These are phyloP conservation scores for Chrysoporthe cubensis DNA, from an alignment of 2,329 filamentous ascomycete species.

Conservation along the genomic window DNA sequence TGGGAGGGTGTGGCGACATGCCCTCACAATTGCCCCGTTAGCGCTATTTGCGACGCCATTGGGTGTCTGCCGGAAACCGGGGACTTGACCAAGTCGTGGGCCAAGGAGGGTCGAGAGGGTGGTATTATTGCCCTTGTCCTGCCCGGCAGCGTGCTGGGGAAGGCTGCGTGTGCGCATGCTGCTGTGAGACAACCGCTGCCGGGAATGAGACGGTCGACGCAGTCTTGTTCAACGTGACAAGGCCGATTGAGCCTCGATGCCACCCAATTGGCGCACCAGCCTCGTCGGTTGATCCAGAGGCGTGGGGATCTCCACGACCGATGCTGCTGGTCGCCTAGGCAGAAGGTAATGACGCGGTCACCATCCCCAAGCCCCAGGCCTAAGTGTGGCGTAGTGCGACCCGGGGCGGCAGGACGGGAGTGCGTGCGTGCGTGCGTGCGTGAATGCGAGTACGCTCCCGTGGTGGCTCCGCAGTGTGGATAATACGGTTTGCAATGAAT, in stretches of 20 bases:
- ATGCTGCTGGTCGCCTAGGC: conserved; percentile 16
- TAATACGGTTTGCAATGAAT: conserved; percentile 4
- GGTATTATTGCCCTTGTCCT: not conserved
- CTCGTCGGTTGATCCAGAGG: not conserved
- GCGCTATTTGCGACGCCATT: conserved; percentile 26
- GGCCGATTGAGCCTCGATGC: not conserved
- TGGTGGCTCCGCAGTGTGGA: not conserved
- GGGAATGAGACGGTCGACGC: not conserved
- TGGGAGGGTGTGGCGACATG: conserved; percentile 26
- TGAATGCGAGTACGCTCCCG: not conserved
- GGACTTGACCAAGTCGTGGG: not conserved
- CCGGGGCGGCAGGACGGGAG: not conserved
- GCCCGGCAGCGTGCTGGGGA: not conserved
- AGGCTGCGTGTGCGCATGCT: not conserved
- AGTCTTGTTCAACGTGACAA: not conserved
- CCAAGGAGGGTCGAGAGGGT: not conserved
- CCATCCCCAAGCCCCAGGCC: not conserved
- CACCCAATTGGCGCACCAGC: not conserved
- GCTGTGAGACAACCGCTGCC: not conserved
- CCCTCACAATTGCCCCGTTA: conserved; percentile 18
- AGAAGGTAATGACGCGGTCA: conserved; percentile 18
- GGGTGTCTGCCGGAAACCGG: conserved; percentile 1
- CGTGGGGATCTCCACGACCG: not conserved
- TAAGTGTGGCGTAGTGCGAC: not conserved
- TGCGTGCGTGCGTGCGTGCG: not conserved